Evolutionary conservation across 1,284 basidiomycete genomes (phyloP).

Genomic region (Apiotrichum veenhuisii): DNA sequence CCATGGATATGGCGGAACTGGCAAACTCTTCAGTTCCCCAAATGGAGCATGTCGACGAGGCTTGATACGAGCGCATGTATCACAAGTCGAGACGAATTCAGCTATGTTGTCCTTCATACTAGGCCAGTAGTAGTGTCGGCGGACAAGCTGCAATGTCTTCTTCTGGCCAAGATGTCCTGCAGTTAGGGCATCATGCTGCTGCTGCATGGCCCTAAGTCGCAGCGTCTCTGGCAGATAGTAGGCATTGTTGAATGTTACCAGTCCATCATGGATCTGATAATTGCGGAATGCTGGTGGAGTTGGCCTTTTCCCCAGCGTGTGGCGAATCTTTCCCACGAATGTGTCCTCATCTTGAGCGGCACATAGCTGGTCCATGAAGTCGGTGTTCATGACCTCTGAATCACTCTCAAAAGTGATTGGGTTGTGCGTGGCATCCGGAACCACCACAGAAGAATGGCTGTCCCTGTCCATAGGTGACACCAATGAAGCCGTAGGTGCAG

Average conservation of each 20-base stretch:
- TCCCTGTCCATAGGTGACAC: no score
- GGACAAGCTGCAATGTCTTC: not conserved
- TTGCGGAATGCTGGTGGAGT: no score
- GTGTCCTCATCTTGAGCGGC: no score
- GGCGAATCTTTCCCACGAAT: no score
- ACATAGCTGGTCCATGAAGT: no score
- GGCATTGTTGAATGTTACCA: not conserved
- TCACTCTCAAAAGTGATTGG: no score
- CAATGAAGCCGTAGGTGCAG: no score
- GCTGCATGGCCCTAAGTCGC: not conserved
- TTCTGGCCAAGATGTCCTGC: not conserved
- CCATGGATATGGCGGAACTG: not conserved
- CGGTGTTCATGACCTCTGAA: no score
- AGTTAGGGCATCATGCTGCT: not conserved
- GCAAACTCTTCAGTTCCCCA: not conserved
- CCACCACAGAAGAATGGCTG: no score
- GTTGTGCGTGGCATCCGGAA: no score
- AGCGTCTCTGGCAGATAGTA: not conserved
- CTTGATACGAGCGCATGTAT: not conserved
- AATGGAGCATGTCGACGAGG: not conserved
- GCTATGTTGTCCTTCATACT: not conserved
- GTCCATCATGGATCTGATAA: no score
- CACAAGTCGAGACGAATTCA: not conserved
- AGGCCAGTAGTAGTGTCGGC: not conserved
- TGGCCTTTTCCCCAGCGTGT: no score